Evolutionary conservation across 768 basidiomycete genomes (phyloP), one percentile per base, ranked within the genome.

Genomic region (Boletellus ananas): DNA sequence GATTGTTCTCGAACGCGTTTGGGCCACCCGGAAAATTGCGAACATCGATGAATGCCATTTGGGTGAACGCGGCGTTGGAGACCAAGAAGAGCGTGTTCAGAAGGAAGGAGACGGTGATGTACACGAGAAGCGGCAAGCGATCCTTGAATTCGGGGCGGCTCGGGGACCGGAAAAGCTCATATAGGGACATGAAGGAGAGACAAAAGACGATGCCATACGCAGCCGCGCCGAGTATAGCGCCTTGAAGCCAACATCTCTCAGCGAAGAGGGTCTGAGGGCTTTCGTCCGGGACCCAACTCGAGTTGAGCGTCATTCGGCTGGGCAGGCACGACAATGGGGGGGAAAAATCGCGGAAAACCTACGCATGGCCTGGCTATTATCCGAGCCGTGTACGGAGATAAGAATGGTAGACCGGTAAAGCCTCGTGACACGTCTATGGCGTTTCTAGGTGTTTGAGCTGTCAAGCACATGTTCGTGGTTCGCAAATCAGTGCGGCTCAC

Each of bases 21-120:
- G 70, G 69, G 13, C 70, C 70, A 3, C 67, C 67, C 0, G 63
- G 63, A 31, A 59, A 70, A 40, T 69, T 56, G 5, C 70, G 61
- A 40, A 62, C 42, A 45, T 71, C 62, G 37, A 71, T 60, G 45
- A 69, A 70, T 0, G 58, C 52, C 46, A 66, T 53, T 29, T 67
- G 65, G 0, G 57, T 57, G 36, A 68, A 60, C 16, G 60, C 45
- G 1, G 62, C 49, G 12, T 55, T 49, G 8, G 49, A 25, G 11
- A 46, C 14, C 50, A 64, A 47, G 37, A 51, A 63, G 17, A 63
- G 18, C 4, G 62, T 63, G 2, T 48, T 36, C 12, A 59, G 34
- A 16, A 50, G 13, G 49, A 58, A 45, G 6, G 43, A 8, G 31
- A 42, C 4, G 13, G 43, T 43, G 12, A 54, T 45, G 36, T 47